Evolutionary conservation across 2,329 filamentous ascomycete species (phyloP).

Genomic region (Sarocladium kiliense): DNA sequence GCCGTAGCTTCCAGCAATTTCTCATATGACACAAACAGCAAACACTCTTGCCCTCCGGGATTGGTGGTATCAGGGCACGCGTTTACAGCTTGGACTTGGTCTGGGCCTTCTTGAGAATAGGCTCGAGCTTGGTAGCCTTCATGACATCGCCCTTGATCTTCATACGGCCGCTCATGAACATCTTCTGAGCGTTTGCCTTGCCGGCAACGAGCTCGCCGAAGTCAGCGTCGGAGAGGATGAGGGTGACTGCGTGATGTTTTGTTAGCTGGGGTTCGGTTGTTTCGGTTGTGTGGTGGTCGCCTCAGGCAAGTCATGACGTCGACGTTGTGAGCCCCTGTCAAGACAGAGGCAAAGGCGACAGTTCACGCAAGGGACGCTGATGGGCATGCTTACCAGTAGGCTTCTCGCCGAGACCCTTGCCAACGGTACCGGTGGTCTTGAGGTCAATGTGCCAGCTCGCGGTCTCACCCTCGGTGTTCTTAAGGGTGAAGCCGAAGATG

Average conservation of each 20-base stretch:
- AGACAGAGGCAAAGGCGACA: neutral
- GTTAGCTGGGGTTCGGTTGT: neutral
- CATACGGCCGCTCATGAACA: conserved; percentile 98
- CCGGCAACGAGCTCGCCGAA: conserved; percentile 79
- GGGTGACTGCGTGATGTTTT: conserved; percentile 59
- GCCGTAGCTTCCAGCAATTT: no score
- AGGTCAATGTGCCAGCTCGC: conserved; percentile 94
- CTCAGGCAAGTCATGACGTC: conserved; percentile 8
- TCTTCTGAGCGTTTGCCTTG: conserved; percentile 87
- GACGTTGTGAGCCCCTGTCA: neutral
- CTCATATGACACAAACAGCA: no score
- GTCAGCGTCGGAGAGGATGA: conserved; percentile 77
- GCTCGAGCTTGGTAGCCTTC: conserved; percentile 97
- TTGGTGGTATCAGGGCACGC: no score
- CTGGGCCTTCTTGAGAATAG: conserved; percentile 84
- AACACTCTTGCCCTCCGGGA: no score
- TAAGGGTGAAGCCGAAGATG: conserved; percentile 86
- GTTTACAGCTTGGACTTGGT: conserved; percentile 75
- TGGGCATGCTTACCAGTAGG: conserved; percentile 63
- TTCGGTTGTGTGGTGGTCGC: neutral
- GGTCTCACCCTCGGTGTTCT: conserved; percentile 75
- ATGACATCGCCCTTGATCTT: conserved; percentile 98
- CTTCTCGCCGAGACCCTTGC: conserved; percentile 73
- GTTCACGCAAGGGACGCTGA: no score
- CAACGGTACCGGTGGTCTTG: conserved; percentile 81